phyloP scores from a whole-genome alignment of 306 rosid species.

The Dalbergia cultrata region DNA sequence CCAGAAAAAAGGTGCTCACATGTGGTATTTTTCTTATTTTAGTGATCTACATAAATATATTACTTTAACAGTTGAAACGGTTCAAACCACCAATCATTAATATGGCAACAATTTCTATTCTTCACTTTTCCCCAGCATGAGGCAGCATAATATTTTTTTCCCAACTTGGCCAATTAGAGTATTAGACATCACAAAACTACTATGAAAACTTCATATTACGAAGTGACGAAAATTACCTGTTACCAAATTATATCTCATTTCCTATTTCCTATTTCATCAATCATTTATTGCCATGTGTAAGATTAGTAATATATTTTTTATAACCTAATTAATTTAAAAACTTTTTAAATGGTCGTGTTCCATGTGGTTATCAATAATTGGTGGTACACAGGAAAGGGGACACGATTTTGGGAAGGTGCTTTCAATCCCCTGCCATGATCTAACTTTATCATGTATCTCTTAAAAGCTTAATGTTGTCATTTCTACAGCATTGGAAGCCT shows the following conservation, averaged over 20 bases:
- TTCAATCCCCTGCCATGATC: neutral
- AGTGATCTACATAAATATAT: slow-evolving; percentile 8
- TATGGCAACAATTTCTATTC: slow-evolving; percentile 17
- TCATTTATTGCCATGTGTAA: no score
- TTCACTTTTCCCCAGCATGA: neutral
- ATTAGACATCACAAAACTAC: neutral
- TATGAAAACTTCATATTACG: neutral
- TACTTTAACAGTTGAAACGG: slow-evolving; percentile 43
- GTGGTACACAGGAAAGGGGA: no score
- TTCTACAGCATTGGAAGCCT: slow-evolving; percentile 93
- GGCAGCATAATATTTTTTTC: neutral
- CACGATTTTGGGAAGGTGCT: no score
- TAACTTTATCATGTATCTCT: neutral
- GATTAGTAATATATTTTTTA: no score
- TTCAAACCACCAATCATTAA: slow-evolving; percentile 34
- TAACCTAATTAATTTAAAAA: no score
- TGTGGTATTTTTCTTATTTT: slow-evolving; percentile 34
- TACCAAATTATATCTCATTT: no score
- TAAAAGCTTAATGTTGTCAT: neutral
- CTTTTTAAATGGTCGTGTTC: no score
- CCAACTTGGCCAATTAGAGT: neutral
- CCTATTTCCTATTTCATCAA: no score
- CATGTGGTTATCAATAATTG: no score
- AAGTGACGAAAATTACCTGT: neutral
- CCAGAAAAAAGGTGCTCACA: neutral